Conservation (phyloP, 352 stramenopile species). For the Hyaloperonospora arabidopsidis region DNA sequence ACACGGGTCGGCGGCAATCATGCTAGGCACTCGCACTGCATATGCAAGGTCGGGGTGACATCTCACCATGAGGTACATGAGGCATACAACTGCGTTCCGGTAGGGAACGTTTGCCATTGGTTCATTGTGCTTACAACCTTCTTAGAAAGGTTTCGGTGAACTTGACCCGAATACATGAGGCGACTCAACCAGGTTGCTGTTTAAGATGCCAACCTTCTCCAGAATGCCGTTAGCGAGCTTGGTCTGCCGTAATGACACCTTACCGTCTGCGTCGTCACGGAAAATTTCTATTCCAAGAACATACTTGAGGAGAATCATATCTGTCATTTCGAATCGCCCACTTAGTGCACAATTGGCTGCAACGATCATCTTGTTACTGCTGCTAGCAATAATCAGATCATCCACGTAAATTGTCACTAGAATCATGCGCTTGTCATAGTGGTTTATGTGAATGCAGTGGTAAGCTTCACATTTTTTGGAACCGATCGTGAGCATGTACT, state of each 20-base stretch:
- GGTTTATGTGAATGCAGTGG: not conserved
- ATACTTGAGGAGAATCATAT: not conserved
- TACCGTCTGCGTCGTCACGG: not conserved
- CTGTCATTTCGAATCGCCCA: not conserved
- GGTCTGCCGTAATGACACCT: not conserved
- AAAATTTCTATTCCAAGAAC: not conserved
- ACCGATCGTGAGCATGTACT: not conserved
- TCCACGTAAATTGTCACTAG: not conserved
- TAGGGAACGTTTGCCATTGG: too few species aligned
- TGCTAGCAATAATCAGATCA: not conserved
- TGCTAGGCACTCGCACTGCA: not conserved
- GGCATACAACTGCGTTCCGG: not conserved
- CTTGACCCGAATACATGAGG: not conserved
- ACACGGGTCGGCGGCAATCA: not conserved
- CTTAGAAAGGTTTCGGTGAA: not conserved
- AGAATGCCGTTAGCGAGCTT: not conserved
- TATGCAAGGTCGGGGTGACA: not conserved
- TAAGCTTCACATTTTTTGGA: not conserved
- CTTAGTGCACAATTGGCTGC: not conserved
- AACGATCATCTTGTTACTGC: not conserved
- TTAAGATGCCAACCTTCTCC: not conserved
- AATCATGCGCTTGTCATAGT: not conserved
- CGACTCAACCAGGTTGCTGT: not conserved
- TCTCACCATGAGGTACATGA: not conserved
- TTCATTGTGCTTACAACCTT: not conserved